Evolutionary conservation across 164 flowering plant genomes (phyloP).

Genomic region (Hamamelis virginiana): DNA sequence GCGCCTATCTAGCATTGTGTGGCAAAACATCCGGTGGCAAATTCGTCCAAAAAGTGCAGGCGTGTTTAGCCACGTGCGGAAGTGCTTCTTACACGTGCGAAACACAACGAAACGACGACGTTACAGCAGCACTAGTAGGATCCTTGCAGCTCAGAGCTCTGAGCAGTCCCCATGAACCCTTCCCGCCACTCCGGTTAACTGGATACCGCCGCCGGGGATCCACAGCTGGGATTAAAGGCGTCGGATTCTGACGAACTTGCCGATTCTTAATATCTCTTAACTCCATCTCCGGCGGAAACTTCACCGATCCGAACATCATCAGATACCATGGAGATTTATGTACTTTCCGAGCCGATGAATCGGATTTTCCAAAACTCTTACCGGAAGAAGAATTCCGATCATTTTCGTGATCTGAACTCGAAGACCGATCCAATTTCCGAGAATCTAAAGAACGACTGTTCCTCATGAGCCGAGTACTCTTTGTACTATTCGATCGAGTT

Average conservation of each 20-base stretch:
- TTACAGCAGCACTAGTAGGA: slow-evolving; percentile 35
- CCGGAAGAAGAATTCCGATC: slow-evolving; percentile 13
- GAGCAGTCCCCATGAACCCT: slow-evolving; percentile 41
- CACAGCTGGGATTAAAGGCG: slow-evolving; percentile 15
- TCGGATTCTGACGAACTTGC: slow-evolving; percentile 41
- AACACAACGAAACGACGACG: slow-evolving; percentile 36
- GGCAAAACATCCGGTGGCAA: too few species aligned
- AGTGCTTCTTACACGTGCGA: too few species aligned
- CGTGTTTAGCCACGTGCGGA: too few species aligned
- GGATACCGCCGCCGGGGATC: slow-evolving; percentile 14
- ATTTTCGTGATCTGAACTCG: slow-evolving; percentile 13
- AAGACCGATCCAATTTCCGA: slow-evolving; percentile 24
- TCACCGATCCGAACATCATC: slow-evolving; percentile 45
- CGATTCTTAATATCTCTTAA: slow-evolving; percentile 59
- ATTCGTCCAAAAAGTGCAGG: too few species aligned
- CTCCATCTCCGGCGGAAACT: slow-evolving; percentile 68
- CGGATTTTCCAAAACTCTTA: slow-evolving; percentile 12
- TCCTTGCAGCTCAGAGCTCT: slow-evolving; percentile 57
- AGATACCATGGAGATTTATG: slow-evolving; percentile 34
- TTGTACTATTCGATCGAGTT: slow-evolving; percentile 20
- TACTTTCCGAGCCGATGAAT: neutral
- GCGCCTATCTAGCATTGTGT: too few species aligned
- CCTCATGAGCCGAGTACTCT: slow-evolving; percentile 13
- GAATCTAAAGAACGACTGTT: slow-evolving; percentile 41
- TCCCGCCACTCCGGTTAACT: slow-evolving; percentile 15